Percentiles rank a stretch among this genome's conserved stretches.
Evolutionary conservation across 805 yeast species (phyloP).

Genomic region (Candida tibetensis): DNA sequence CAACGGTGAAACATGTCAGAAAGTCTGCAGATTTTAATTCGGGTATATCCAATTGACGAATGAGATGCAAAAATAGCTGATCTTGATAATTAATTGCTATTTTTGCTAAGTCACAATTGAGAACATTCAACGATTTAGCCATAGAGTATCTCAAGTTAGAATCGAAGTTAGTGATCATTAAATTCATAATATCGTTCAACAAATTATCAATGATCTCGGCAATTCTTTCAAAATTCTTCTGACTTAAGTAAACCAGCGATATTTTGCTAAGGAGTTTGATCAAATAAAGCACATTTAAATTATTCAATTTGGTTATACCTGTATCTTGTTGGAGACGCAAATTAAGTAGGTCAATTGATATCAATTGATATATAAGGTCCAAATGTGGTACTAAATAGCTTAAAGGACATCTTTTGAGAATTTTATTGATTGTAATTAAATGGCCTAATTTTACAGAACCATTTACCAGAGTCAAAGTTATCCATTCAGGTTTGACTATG

Average conservation of each 20-base stretch:
- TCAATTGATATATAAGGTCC: slow-evolving; percentile 13
- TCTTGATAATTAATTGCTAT: slow-evolving; percentile 37
- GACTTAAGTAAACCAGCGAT: slow-evolving; percentile 21
- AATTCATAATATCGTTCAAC: slow-evolving; percentile 32
- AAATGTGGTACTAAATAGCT: slow-evolving; percentile 9
- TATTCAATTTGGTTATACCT: slow-evolving; percentile 8
- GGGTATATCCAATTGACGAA: slow-evolving; percentile 30
- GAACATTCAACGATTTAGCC: slow-evolving; percentile 62
- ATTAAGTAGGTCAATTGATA: slow-evolving; percentile 16
- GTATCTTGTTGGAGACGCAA: slow-evolving; percentile 11
- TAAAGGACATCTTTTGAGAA: slow-evolving; percentile 26
- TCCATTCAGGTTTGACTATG: slow-evolving; percentile 18
- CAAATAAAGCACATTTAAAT: slow-evolving; percentile 22
- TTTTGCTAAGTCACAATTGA: slow-evolving; percentile 34
- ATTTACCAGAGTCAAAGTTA: slow-evolving; percentile 2
- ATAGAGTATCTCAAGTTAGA: slow-evolving; percentile 59
- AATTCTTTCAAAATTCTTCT: slow-evolving; percentile 34
- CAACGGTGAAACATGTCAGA: slow-evolving; percentile 6
- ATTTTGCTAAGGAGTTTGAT: slow-evolving; percentile 39
- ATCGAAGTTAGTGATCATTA: slow-evolving; percentile 43
- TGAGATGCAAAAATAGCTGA: slow-evolving; percentile 38
- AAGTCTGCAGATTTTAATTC: slow-evolving; percentile 4
- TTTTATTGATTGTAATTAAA: slow-evolving; percentile 38
- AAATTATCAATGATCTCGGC: slow-evolving; percentile 51
- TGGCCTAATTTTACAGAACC: slow-evolving; percentile 32